These are phyloP conservation scores for Pyrus pyrifolia DNA, from an alignment of 306 rosid species.

Conservation along the genomic window DNA sequence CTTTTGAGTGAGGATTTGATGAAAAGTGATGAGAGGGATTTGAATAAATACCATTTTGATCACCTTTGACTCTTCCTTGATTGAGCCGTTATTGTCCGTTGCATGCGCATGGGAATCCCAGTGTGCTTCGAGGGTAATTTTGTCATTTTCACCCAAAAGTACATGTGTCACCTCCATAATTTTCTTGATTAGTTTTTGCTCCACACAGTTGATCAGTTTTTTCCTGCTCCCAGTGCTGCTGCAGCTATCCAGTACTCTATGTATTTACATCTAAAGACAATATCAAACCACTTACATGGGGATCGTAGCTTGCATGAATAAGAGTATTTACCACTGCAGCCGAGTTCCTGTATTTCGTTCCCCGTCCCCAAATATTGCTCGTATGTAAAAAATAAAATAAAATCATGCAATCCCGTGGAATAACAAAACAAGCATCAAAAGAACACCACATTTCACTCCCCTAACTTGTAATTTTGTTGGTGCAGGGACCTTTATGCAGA, in stretches of 20 bases:
- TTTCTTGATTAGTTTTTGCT: too few relatives aligned
- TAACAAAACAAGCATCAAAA: background rate
- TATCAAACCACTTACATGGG: background rate
- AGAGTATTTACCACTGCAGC: background rate
- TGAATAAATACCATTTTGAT: too few relatives aligned
- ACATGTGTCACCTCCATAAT: too few relatives aligned
- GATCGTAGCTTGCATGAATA: background rate
- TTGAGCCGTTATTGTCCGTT: too few relatives aligned
- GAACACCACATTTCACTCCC: conserved; percentile 4
- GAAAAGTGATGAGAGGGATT: too few relatives aligned
- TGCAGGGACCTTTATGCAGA: conserved; percentile 96
- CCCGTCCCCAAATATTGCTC: background rate
- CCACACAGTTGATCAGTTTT: conserved; percentile 55
- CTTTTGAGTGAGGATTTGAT: too few relatives aligned
- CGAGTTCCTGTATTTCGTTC: too few relatives aligned
- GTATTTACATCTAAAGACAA: conserved; percentile 7
- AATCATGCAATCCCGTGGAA: background rate
- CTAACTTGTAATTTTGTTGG: conserved; percentile 18
- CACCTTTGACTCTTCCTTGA: too few relatives aligned
- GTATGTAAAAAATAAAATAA: background rate
- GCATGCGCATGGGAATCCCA: too few relatives aligned
- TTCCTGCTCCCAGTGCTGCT: conserved; percentile 54
- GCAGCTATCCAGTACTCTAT: conserved; percentile 82
- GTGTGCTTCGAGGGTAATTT: too few relatives aligned
- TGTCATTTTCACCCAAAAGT: too few relatives aligned